Conservation (phyloP, 768 basidiomycete species). For the Podaxis sp. region DNA sequence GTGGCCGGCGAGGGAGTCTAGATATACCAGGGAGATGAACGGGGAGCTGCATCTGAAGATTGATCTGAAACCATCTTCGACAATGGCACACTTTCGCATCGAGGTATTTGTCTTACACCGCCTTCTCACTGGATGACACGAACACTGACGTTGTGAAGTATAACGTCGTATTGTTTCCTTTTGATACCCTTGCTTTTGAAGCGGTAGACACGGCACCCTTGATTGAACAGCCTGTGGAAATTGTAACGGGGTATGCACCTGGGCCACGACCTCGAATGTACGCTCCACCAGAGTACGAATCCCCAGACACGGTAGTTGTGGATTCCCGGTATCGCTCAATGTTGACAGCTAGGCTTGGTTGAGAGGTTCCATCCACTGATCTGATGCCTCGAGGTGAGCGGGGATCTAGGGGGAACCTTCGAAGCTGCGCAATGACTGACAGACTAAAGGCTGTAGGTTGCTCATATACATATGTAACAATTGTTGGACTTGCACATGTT, state of each 20-base stretch:
- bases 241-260: constrained; percentile 29
- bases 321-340: neutral
- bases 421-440: neutral
- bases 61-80: constrained; percentile 34
- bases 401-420: neutral
- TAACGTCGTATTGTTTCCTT: constrained; percentile 35
- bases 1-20: constrained; percentile 24
- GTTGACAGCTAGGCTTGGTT: neutral
- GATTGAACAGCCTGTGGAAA: constrained; percentile 29
- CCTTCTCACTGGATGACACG: neutral
- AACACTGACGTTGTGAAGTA: constrained; percentile 26
- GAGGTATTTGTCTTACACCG: constrained; percentile 25
- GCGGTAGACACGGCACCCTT: constrained; percentile 24
- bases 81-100: constrained; percentile 36
- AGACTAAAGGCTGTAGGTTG: neutral
- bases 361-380: neutral
- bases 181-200: constrained; percentile 30
- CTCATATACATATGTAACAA: neutral
- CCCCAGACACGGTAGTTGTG: neutral
- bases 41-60: constrained; percentile 36
- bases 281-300: constrained; percentile 27
- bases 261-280: constrained; percentile 29
- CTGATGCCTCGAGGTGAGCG: neutral
- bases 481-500: neutral
- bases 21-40: constrained; percentile 22